Conservation (phyloP, 306 rosid species). For the Acacia melanoxylon region DNA sequence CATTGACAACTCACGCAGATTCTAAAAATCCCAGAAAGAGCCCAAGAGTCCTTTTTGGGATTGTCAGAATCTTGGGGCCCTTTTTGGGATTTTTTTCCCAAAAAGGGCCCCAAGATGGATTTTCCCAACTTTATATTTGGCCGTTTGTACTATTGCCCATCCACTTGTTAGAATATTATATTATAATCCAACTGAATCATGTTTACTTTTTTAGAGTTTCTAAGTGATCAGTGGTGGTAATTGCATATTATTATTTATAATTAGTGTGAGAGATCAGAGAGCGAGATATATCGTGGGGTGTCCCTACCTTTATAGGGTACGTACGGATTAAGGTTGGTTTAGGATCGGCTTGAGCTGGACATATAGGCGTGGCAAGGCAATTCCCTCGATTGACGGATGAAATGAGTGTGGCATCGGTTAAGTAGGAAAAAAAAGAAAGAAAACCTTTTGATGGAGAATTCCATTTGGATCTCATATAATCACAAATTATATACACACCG, state of each 20-base stretch:
- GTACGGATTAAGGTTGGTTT: slow-evolving; percentile 5
- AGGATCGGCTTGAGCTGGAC: slow-evolving; percentile 16
- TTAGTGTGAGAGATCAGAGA: neutral
- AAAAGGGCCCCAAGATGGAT: too few relatives aligned
- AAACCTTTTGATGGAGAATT: too few relatives aligned
- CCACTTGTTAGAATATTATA: slow-evolving; percentile 7
- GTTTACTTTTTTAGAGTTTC: neutral
- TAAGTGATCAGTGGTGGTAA: neutral
- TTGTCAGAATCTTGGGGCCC: too few relatives aligned
- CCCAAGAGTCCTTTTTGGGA: too few relatives aligned
- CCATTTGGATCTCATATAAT: too few relatives aligned
- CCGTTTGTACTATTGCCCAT: slow-evolving; percentile 19
- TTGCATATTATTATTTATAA: neutral
- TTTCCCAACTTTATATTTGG: slow-evolving; percentile 39
- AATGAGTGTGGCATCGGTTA: too few relatives aligned
- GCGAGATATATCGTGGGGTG: neutral
- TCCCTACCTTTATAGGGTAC: neutral
- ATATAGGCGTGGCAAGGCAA: slow-evolving; percentile 21
- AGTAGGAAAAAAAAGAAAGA: too few relatives aligned
- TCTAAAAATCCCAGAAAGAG: too few relatives aligned
- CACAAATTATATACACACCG: too few relatives aligned
- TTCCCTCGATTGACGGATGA: too few relatives aligned
- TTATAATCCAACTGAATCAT: slow-evolving; percentile 22
- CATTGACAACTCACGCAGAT: too few relatives aligned
- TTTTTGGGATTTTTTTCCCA: too few relatives aligned